These are phyloP conservation scores for Actinidia arguta DNA, from an alignment of 179 eudicot genomes.

Conservation along the genomic window DNA sequence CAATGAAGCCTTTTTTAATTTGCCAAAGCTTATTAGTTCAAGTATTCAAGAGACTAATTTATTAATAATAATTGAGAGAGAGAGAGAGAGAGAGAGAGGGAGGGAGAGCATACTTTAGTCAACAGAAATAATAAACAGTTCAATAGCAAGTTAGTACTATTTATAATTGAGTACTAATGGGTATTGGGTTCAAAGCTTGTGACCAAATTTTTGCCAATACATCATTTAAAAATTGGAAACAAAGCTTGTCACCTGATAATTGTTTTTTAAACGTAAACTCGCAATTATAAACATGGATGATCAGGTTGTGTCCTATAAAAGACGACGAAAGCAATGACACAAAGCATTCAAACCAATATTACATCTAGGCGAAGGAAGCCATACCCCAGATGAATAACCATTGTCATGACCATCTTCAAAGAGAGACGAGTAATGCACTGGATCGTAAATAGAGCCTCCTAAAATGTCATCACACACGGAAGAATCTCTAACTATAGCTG, in stretches of 20 bases:
- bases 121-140: no score
- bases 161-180: no score
- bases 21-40: no score
- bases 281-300: background rate
- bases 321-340: background rate
- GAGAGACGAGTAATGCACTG: constrained; percentile 84
- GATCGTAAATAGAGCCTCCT: constrained; percentile 97
- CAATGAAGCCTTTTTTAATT: no score
- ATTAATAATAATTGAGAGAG: no score
- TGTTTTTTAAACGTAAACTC: background rate
- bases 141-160: no score
- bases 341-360: constrained; percentile 12
- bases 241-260: background rate
- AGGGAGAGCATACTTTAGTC: no score
- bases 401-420: constrained; percentile 70
- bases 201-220: no score
- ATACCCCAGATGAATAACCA: constrained; percentile 57
- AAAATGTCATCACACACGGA: constrained; percentile 69
- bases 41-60: no score
- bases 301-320: background rate
- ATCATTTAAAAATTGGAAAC: no score
- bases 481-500: constrained; percentile 55
- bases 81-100: no score
- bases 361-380: constrained; percentile 15
- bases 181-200: no score